Evolutionary conservation across 2,329 filamentous ascomycete genomes (phyloP).

Genomic region (Fusarium sp.): DNA sequence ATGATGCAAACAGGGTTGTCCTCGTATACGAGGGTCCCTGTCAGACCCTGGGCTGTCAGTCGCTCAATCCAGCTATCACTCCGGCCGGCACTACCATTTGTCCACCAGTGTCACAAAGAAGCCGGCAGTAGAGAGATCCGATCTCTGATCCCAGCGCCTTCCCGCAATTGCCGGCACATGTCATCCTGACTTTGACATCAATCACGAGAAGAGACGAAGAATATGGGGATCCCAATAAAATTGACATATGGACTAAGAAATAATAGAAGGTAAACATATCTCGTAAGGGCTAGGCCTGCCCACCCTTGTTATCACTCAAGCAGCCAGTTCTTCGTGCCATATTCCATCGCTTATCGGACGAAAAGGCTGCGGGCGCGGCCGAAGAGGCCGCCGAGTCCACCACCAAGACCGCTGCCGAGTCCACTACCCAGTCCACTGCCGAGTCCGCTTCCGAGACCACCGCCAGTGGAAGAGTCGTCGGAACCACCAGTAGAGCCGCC

Average conservation of each 20-base stretch:
- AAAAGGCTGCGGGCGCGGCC: background rate
- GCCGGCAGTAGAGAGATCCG: background rate
- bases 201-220: background rate
- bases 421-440: background rate
- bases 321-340: background rate
- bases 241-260: background rate
- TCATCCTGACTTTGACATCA: background rate
- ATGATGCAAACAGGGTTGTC: background rate
- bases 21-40: background rate
- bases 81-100: background rate
- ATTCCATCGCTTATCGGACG: background rate
- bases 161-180: background rate
- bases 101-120: background rate
- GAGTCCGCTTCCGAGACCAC: no score
- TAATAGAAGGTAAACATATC: background rate
- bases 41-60: background rate
- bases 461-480: background rate
- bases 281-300: background rate
- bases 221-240: background rate
- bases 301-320: background rate
- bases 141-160: background rate
- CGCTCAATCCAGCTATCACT: background rate
- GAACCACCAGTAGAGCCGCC: background rate
- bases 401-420: background rate
- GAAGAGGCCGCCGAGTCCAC: background rate